Evolutionary conservation across 192 early-diverging fungal species (phyloP), one percentile per base, ranked within the genome.

Genomic region (Anaeromyces robustus): DNA sequence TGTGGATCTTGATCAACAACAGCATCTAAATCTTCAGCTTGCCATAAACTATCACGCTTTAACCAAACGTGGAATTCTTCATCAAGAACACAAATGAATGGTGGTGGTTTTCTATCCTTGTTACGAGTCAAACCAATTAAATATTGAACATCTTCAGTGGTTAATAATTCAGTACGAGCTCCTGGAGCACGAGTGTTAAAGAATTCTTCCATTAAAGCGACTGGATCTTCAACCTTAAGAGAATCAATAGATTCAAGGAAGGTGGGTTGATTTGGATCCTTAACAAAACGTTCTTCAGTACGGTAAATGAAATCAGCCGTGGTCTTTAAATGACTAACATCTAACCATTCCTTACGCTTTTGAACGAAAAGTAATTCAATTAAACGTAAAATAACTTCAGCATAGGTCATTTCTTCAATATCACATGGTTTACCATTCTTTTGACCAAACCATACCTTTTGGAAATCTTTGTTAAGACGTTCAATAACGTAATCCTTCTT

Each of bases 361-460:
- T 68, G 52, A n/a, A 68, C 52, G 83, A 92, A 97, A 85, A 96
- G 83, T 29, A 95, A 89, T 85, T 94, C 93, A 17, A 96, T 86
- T 86, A 96, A 81, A 77, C 97, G 94, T 80, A 87, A 83, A 32
- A 92, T 86, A 30, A 96, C 95, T 83, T 97, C 94, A 79, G 89
- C 86, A 83, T 98, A 98, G 14, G 97, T 96, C 96, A 98, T 97
- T 68, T 96, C 94, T 81, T 93, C 90, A 79, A 98, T 85, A 82
- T 96, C 95, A 34, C 89, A 93, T 77, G 92, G 86, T 1, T 83
- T 85, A 29, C 95, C 95, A 80, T 93, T 87, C 88, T 96, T 97
- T 80, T 86, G 85, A 68, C 95, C 97, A 84, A 98, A 98, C 97
- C 97, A 98, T 29, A 94, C 93, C 87, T 96, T 94, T 87, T 96